Percentiles rank a stretch among this genome's conserved stretches.
phyloP scores from a whole-genome alignment of 768 basidiomycete genomes.

The Hydnomerulius pinastri region DNA sequence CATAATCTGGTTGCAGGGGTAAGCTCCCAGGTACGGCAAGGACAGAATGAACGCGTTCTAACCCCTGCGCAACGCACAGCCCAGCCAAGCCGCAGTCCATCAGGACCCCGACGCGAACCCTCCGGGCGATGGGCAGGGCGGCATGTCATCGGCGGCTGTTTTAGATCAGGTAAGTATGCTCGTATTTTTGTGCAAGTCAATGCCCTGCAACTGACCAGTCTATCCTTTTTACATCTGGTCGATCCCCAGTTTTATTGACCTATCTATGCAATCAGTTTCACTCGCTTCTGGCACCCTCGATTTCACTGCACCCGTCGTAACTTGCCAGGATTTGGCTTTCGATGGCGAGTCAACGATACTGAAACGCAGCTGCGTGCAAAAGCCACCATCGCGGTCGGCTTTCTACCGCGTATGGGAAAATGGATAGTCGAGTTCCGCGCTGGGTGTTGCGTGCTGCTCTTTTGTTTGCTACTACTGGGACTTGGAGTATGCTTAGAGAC shows the following conservation, averaged over 20 bases:
- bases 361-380: no score
- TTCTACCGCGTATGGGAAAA: no score
- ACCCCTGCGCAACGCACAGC: slow-evolving; percentile 9
- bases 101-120: slow-evolving; percentile 27
- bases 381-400: no score
- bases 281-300: slow-evolving; percentile 4
- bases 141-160: slow-evolving; percentile 17
- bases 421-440: no score
- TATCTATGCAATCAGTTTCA: slow-evolving; percentile 1
- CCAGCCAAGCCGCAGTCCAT: slow-evolving; percentile 23
- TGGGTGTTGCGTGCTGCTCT: no score
- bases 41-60: background rate
- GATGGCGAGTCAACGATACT: no score
- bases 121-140: slow-evolving; percentile 17
- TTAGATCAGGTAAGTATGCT: slow-evolving; percentile 24
- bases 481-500: no score
- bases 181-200: background rate
- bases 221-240: background rate
- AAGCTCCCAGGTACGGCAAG: slow-evolving; percentile 6
- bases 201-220: background rate
- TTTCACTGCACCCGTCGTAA: slow-evolving; percentile 8
- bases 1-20: slow-evolving; percentile 27
- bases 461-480: no score
- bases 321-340: no score
- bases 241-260: slow-evolving; percentile 25